Percentiles rank a stretch among this genome's conserved stretches.
Conservation (phyloP, 1,284 basidiomycete genomes). For the Pterula multifida region DNA sequence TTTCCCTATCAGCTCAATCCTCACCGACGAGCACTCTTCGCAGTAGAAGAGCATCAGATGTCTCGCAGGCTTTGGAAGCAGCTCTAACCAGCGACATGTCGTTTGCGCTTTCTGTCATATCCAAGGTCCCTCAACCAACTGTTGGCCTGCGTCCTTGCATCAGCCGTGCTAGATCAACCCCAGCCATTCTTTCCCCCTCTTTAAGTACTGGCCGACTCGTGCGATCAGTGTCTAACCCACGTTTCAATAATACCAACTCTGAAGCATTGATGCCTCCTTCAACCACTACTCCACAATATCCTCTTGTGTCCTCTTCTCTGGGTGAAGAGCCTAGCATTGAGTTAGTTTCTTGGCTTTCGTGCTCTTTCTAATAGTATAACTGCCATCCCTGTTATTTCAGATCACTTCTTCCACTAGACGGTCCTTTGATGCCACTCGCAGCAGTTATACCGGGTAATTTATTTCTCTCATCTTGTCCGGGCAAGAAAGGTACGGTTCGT, state of each 20-base stretch:
- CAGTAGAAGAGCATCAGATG: neutral
- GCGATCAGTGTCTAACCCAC: too few relatives aligned
- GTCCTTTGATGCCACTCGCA: conserved; percentile 11
- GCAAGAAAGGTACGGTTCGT: conserved; percentile 68
- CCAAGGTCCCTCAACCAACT: neutral
- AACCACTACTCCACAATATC: conserved; percentile 14
- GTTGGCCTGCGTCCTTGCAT: neutral
- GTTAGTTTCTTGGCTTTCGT: too few relatives aligned
- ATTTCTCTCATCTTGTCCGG: conserved; percentile 86
- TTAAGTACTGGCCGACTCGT: neutral
- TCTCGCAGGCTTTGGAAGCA: neutral
- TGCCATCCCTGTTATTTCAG: too few relatives aligned
- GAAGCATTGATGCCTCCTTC: conserved; percentile 10
- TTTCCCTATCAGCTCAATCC: neutral
- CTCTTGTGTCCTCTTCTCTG: conserved; percentile 18
- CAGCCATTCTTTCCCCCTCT: neutral
- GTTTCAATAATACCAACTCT: too few relatives aligned
- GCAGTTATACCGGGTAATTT: conserved; percentile 68
- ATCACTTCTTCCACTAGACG: too few relatives aligned
- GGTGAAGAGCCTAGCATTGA: too few relatives aligned
- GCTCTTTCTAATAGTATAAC: neutral
- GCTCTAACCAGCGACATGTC: neutral
- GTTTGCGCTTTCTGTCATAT: neutral
- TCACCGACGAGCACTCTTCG: neutral
- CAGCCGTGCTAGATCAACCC: neutral